A percentile compares a stretch with the other conserved stretches of the same genome.
phyloP scores from a whole-genome alignment of 148 eudicot species.

The Silene uniflora region DNA sequence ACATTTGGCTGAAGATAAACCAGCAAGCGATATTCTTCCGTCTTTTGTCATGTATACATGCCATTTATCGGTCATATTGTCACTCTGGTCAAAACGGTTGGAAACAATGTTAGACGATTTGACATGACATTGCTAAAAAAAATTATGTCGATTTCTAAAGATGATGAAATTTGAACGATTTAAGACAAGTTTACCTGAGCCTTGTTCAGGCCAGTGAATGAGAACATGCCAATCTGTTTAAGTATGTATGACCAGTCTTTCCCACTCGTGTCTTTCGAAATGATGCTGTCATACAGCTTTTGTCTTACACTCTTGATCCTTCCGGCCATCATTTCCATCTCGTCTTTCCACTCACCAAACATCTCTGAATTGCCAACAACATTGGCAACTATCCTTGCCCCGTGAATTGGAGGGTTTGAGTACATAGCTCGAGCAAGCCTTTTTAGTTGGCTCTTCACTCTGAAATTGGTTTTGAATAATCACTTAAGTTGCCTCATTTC shows the following conservation, averaged over 20 bases:
- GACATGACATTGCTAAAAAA: not conserved
- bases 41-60: constrained; percentile 97
- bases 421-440: constrained; percentile 95
- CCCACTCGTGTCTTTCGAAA: constrained; percentile 68
- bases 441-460: constrained; percentile 94
- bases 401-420: constrained; percentile 96
- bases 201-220: constrained; percentile 85
- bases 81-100: constrained; percentile 49
- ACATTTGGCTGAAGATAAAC: constrained; percentile 83
- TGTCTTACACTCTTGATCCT: constrained; percentile 73
- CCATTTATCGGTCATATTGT: constrained; percentile 93
- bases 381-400: constrained; percentile 87
- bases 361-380: constrained; percentile 65
- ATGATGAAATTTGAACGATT: not conserved
- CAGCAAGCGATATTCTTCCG: constrained; percentile 93
- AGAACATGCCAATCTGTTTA: constrained; percentile 91
- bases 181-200: constrained; percentile 63
- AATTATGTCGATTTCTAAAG: too few relatives aligned
- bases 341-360: constrained; percentile 81
- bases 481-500: not conserved
- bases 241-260: constrained; percentile 96
- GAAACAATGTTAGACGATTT: not conserved
- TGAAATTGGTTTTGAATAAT: constrained; percentile 18
- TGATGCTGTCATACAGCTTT: constrained; percentile 59
- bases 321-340: constrained; percentile 94